Evolutionary conservation across 805 yeast species (phyloP).

Genomic region (Schizosaccharomyces cryophilus): DNA sequence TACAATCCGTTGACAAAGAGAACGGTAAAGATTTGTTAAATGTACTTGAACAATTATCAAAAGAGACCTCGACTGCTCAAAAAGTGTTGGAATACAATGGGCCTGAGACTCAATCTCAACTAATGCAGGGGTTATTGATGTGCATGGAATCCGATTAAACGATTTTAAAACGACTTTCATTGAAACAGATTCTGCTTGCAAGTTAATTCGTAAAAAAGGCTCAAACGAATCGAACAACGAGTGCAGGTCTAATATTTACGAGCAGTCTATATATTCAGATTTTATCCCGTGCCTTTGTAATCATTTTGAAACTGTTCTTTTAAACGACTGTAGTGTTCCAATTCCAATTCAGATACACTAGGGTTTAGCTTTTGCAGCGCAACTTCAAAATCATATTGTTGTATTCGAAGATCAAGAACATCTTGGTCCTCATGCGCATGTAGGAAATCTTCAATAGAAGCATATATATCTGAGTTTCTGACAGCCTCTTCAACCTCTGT

Average conservation of each 20-base stretch:
- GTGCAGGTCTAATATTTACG: too few species aligned
- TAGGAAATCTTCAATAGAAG: conserved; percentile 72
- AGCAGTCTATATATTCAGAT: too few species aligned
- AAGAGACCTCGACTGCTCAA: neutral
- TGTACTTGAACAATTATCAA: neutral
- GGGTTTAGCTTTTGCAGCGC: conserved; percentile 54
- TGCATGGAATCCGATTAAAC: neutral
- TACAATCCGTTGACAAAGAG: neutral
- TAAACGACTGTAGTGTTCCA: conserved; percentile 57
- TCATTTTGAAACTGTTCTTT: conserved; percentile 23
- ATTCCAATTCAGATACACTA: conserved; percentile 68
- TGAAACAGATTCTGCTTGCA: too few species aligned
- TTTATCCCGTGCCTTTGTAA: too few species aligned
- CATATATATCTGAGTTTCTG: conserved; percentile 25
- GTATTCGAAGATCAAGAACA: conserved; percentile 47
- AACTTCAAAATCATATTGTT: conserved; percentile 47
- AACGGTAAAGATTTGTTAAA: neutral
- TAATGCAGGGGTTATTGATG: neutral
- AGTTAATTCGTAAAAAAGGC: too few species aligned
- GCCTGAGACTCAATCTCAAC: neutral
- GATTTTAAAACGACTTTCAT: too few species aligned
- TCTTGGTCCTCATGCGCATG: conserved; percentile 45
- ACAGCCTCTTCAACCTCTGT: conserved; percentile 45
- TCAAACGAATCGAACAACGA: too few species aligned
- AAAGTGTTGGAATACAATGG: neutral